These are phyloP conservation scores for Suillus hirtellus DNA, from an alignment of 768 basidiomycete genomes.

Conservation along the genomic window DNA sequence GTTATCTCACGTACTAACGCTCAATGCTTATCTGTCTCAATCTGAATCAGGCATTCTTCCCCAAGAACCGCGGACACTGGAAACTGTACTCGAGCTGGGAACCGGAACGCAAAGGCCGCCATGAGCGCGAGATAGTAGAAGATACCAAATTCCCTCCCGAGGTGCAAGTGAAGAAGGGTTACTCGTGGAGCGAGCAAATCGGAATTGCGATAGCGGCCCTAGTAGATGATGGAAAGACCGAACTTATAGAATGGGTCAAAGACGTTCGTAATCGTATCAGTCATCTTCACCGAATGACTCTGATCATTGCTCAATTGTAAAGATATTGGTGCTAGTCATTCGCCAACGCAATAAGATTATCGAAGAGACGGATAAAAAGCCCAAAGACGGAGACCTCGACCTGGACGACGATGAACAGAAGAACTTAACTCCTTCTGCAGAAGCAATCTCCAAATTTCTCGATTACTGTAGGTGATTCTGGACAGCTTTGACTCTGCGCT, in stretches of 20 bases:
- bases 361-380: constrained; percentile 54
- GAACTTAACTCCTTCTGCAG: constrained; percentile 54
- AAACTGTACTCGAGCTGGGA: constrained; percentile 82
- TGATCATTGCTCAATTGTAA: constrained; percentile 14
- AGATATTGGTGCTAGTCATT: constrained; percentile 67
- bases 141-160: constrained; percentile 58
- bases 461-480: constrained; percentile 65
- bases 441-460: constrained; percentile 65
- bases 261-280: constrained; percentile 54
- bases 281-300: constrained; percentile 16
- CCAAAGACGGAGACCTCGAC: constrained; percentile 39
- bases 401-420: constrained; percentile 30
- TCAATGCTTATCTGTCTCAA: constrained; percentile 22
- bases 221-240: constrained; percentile 60
- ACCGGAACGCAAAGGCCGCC: constrained; percentile 48
- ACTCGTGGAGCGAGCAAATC: constrained; percentile 86
- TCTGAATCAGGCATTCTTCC: constrained; percentile 72
- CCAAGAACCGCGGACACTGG: constrained; percentile 85
- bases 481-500: constrained; percentile 4
- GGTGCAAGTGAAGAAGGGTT: constrained; percentile 82
- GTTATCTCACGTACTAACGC: constrained; percentile 22
- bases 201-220: constrained; percentile 82
- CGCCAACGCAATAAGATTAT: constrained; percentile 59
- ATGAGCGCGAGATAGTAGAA: constrained; percentile 27
- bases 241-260: constrained; percentile 77